Base-by-base conservation (phyloP, 2,329 filamentous ascomycete genomes). In the Exophiala sp. region DNA sequence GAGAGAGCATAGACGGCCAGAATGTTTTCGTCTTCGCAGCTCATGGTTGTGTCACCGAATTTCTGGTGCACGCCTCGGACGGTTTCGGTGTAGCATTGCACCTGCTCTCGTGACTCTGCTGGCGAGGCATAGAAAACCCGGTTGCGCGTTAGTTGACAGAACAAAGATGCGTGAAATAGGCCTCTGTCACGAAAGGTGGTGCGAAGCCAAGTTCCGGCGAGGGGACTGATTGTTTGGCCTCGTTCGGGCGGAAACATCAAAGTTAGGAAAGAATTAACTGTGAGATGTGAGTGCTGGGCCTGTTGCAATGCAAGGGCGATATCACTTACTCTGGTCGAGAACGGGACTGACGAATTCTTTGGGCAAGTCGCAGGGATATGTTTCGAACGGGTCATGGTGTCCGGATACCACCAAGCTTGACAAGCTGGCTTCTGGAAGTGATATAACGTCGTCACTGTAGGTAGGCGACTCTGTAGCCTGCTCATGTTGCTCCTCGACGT, bases 1-100 rank as follows among this genome's bases (percentile, higher is more conserved):
- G 64, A 62, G 63, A 72, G 66, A 41, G 68, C 69, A 16, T 71
- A 63, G 0, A 72, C 68, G 20, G 67, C 68, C 4, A 71, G 57
- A 14, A 72, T 62, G 3, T 70, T 65, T 3, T 69, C 66, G 57
- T 72, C 70, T 24, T 65, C 65, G 6, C 65, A 56, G 5, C 65
- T 67, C 10, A 65, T 65, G n/a, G 53, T 50, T 1, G 65, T 65
- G 49, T 71, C 65, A 18, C 54, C 56, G 39, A 72, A 61, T 16
- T 68, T 68, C 32, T 65, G 50, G n/a, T 68, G 71, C 18, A 71
- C 68, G 50, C 68, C 59, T 35, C 66, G 62, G 48, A 72, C 68
- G 2, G 69, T 65, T 50, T 72, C 68, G n/a, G 58, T 59, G 43
- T 61, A 58, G 42, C 60, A 62, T 34, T 59, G 52, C 21, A 61